phyloP scores from a whole-genome alignment of 139 green algal genomes.

The Nannochloris sp. region DNA sequence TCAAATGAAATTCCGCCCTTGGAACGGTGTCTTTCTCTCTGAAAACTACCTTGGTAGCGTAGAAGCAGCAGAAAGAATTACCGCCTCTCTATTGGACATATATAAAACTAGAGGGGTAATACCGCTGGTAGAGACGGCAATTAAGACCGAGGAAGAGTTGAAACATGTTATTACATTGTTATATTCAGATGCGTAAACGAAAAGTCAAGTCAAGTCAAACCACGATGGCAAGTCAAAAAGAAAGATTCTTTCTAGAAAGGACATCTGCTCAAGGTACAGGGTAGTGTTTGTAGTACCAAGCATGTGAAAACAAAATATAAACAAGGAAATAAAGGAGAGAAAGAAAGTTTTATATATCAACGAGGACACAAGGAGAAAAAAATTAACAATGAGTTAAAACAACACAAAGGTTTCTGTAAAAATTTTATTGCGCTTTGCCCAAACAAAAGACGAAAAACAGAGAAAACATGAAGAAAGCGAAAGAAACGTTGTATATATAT shows the following conservation, averaged over 20 bases:
- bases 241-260: too few relatives aligned
- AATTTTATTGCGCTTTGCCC: background rate
- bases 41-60: constrained; percentile 40
- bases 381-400: background rate
- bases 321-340: background rate
- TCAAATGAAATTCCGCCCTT: constrained; percentile 47
- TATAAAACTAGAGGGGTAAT: constrained; percentile 16
- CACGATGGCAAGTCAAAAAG: too few relatives aligned
- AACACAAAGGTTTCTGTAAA: background rate
- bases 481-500: too few relatives aligned
- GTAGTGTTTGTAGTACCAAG: too few relatives aligned
- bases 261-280: too few relatives aligned
- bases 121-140: constrained; percentile 35
- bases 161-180: background rate
- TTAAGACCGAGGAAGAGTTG: background rate
- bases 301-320: too few relatives aligned
- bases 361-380: background rate
- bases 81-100: constrained; percentile 16
- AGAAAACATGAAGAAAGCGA: too few relatives aligned
- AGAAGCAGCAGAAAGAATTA: constrained; percentile 29
- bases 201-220: too few relatives aligned
- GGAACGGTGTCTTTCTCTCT: constrained; percentile 45
- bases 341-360: background rate
- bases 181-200: too few relatives aligned
- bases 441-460: too few relatives aligned